Base-by-base conservation (phyloP, 2,329 filamentous ascomycete genomes). In the Colletotrichum sp. region DNA sequence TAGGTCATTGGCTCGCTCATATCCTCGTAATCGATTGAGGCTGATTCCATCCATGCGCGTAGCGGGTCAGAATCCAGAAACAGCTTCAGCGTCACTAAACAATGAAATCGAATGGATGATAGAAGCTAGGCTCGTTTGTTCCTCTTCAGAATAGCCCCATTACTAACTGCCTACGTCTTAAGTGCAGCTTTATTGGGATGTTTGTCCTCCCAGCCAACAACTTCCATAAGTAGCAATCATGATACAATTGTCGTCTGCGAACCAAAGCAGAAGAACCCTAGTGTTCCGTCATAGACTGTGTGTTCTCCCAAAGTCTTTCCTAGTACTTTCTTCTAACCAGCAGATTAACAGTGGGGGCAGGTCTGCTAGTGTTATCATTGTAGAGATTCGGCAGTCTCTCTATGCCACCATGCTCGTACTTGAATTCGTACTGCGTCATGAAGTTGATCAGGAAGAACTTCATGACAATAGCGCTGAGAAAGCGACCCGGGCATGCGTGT, bases 401-500 rank as follows among this genome's bases (percentile, higher is more conserved):
- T 15, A 6, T 67, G 22, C 39, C 28, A 3, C 65, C 65, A 16
- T 55, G 24, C 12, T 67, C 65, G 26, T 30, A 55, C 12, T 32
- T 67, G 10, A 67, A 8, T 12, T 67, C 65, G 39, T 55, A 67
- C 39, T 67, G 15, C 5, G 65, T 67, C n/a, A 67, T 67, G 2
- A 67, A 55, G 3, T 67, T 39, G 22, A 67, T 18, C 10, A 67
- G 44, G n/a, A 67, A 52, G 6, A 67, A 55, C 8, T 67, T 67
- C 24, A 55, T 55, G 2, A 67, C 28, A 3, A 67, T 22, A 1
- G 65, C 65, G 12, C 39, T 67, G 7, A 67, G 28, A 26, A 67
- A 67, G 5, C 65, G 65, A 24, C 65, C 65, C 7, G 65, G 65
- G 9, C 65, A 67, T 16, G 65, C 36, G 28, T 67, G 65, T 67